phyloP scores from a whole-genome alignment of 1,284 basidiomycete genomes.

The Ceratobasidium sp. region DNA sequence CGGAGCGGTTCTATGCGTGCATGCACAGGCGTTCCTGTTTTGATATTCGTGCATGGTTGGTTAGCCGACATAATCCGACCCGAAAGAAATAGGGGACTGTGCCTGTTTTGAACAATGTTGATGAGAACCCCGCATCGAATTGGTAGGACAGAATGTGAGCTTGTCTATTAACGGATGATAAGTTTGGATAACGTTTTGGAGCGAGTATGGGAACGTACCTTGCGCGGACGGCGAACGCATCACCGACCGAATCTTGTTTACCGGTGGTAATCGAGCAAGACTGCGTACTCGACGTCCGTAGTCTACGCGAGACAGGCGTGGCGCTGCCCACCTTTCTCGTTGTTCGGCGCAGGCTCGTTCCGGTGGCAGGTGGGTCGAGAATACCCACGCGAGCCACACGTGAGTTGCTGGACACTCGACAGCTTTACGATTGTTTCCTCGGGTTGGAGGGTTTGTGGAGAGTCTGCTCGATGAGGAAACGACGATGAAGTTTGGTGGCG shows the following conservation, averaged over 20 bases:
- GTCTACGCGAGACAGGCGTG: not conserved
- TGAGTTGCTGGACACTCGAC: not conserved
- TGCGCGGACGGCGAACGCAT: not conserved
- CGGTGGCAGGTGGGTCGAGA: not conserved
- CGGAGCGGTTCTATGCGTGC: not conserved
- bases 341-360: not conserved
- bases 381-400: not conserved
- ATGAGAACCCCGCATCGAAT: not conserved
- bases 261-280: not conserved
- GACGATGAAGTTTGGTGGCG: not conserved
- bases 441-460: not conserved
- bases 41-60: not conserved
- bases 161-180: not conserved
- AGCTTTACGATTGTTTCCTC: not conserved
- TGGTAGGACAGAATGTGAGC: not conserved
- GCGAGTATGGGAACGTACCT: not conserved
- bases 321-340: not conserved
- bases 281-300: not conserved
- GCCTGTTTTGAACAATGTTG: conserved; percentile 4
- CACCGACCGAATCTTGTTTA: not conserved
- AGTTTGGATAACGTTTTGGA: not conserved
- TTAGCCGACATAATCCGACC: not conserved
- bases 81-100: not conserved
- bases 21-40: not conserved
- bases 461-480: not conserved